phyloP scores from a whole-genome alignment of 331 rosid species.

The Saraca asoca region DNA sequence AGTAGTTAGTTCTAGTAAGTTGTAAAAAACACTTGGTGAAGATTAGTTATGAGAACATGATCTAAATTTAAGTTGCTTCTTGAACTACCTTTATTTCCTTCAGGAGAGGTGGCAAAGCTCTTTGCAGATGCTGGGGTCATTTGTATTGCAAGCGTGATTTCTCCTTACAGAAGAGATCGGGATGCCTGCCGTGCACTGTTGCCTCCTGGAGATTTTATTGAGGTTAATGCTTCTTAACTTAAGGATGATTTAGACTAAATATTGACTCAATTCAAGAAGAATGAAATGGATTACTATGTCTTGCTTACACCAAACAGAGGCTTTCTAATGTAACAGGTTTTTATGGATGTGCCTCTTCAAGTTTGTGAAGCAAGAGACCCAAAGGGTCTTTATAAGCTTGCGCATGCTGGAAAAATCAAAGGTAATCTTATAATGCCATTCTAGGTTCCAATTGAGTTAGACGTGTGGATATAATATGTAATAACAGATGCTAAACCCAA shows the following conservation, averaged over 20 bases:
- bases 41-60: not conserved
- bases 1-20: not conserved
- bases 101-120: constrained; percentile 81
- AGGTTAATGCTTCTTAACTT: constrained; percentile 43
- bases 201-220: constrained; percentile 70
- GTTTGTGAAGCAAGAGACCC: constrained; percentile 77
- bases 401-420: constrained; percentile 75
- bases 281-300: constrained; percentile 15
- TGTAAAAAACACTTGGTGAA: not conserved
- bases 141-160: constrained; percentile 78
- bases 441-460: not conserved
- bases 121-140: constrained; percentile 79
- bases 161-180: constrained; percentile 72
- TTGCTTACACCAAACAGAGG: constrained; percentile 23
- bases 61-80: not conserved
- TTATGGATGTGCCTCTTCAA: constrained; percentile 70
- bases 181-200: constrained; percentile 73
- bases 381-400: constrained; percentile 80
- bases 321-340: constrained; percentile 46
- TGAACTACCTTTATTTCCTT: not conserved
- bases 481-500: not conserved
- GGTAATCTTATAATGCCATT: constrained; percentile 39
- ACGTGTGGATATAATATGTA: not conserved
- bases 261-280: not conserved
- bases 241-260: not conserved